phyloP scores from a whole-genome alignment of 352 stramenopile genomes.

The Pythium angustatum region DNA sequence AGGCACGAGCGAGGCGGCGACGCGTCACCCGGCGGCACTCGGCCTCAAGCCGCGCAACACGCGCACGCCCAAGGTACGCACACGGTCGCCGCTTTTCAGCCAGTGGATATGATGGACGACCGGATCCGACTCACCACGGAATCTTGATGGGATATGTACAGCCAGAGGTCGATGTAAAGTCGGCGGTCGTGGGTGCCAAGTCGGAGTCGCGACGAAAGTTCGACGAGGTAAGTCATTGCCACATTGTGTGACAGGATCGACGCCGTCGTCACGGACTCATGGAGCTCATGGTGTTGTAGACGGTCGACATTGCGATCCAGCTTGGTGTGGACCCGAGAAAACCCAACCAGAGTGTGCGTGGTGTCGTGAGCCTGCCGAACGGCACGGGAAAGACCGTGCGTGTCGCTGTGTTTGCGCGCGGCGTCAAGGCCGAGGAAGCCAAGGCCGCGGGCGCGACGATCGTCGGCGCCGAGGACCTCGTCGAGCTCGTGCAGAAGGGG shows the following conservation, averaged over 20 bases:
- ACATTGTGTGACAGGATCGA: too few species aligned
- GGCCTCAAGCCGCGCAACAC: conserved; percentile 61
- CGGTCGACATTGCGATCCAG: conserved; percentile 82
- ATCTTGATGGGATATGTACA: too few species aligned
- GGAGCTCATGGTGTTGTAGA: conserved; percentile 33
- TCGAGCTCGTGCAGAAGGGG: conserved; percentile 88
- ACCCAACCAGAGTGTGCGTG: conserved; percentile 87
- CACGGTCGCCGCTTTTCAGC: background rate
- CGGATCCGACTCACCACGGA: too few species aligned
- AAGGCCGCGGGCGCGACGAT: conserved; percentile 87
- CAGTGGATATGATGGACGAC: background rate
- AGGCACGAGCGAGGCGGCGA: conserved; percentile 7
- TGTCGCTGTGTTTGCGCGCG: conserved; percentile 91
- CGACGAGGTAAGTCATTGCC: conserved; percentile 62
- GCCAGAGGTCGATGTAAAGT: conserved; percentile 61
- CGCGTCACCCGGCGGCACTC: conserved; percentile 66
- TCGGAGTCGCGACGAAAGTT: conserved; percentile 71
- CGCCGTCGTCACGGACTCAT: background rate
- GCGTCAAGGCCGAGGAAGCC: conserved; percentile 86
- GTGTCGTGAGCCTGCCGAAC: conserved; percentile 84
- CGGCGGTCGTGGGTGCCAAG: conserved; percentile 61
- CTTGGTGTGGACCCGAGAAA: conserved; percentile 86
- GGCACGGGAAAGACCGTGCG: conserved; percentile 86
- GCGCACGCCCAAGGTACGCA: conserved; percentile 49
- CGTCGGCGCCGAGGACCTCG: conserved; percentile 90